phyloP scores from a whole-genome alignment of 176 grass and related monocot species.

The Oryza rufipogon region DNA sequence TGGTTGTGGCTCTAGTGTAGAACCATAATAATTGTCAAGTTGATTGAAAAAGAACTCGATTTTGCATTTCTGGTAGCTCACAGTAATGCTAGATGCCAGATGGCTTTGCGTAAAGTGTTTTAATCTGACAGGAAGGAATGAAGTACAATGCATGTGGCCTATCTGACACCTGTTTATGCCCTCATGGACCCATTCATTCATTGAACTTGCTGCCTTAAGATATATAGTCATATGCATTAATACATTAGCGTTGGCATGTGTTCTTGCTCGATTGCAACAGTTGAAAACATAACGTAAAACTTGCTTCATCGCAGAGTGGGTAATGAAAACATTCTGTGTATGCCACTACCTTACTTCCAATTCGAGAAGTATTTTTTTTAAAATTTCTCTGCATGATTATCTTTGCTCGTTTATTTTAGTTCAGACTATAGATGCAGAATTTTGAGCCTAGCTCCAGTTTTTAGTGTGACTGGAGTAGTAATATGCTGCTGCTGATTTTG shows the following conservation, averaged over 20 bases:
- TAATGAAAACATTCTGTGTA: background rate
- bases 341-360: background rate
- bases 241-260: background rate
- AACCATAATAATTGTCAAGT: background rate
- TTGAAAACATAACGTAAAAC: background rate
- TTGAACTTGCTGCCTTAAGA: conserved; percentile 1
- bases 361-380: background rate
- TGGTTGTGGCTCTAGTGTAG: background rate
- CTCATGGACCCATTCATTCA: conserved; percentile 22
- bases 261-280: background rate
- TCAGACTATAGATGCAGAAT: background rate
- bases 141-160: conserved; percentile 20
- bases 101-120: background rate
- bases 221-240: background rate
- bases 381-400: background rate
- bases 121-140: conserved; percentile 15
- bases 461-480: background rate
- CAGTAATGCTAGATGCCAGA: background rate
- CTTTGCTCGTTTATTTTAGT: conserved; percentile 12
- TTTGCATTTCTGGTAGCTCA: background rate
- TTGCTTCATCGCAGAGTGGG: background rate
- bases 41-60: background rate
- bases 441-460: background rate
- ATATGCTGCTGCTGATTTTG: background rate
- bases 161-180: conserved; percentile 2